These are phyloP conservation scores for Phytophthora vignae DNA, from an alignment of 352 stramenopile species.

Conservation along the genomic window DNA sequence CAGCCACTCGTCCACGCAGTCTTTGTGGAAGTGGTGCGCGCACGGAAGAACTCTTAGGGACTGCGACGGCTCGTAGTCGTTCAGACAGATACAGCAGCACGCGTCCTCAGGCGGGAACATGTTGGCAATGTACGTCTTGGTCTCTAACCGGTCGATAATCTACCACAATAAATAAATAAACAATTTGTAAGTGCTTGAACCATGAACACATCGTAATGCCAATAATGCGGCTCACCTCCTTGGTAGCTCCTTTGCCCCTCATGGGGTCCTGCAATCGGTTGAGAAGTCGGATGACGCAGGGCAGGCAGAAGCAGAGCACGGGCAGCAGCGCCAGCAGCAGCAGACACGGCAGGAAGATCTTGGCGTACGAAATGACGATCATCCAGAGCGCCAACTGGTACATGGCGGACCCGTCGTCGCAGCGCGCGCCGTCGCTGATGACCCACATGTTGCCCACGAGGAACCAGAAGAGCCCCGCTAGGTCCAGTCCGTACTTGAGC, in stretches of 20 bases:
- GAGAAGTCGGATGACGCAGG: slow-evolving; percentile 93
- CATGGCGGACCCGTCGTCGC: slow-evolving; percentile 77
- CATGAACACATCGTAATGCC: neutral
- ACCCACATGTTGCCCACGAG: slow-evolving; percentile 91
- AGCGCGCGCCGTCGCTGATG: slow-evolving; percentile 84
- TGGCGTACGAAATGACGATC: slow-evolving; percentile 93
- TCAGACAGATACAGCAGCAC: slow-evolving; percentile 93
- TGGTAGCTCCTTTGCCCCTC: slow-evolving; percentile 84
- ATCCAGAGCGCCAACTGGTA: slow-evolving; percentile 91
- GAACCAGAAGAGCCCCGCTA: slow-evolving; percentile 87
- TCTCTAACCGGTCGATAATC: slow-evolving; percentile 75
- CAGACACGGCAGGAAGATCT: slow-evolving; percentile 94
- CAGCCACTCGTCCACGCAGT: slow-evolving; percentile 92
- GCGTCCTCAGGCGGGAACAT: slow-evolving; percentile 86
- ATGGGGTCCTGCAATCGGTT: slow-evolving; percentile 90
- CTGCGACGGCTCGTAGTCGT: slow-evolving; percentile 90
- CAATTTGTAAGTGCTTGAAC: neutral
- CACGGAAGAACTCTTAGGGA: slow-evolving; percentile 94
- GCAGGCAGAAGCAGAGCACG: slow-evolving; percentile 94
- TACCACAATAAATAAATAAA: slow-evolving; percentile 28
- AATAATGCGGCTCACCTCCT: slow-evolving; percentile 51
- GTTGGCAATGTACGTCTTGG: slow-evolving; percentile 58
- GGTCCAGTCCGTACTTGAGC: slow-evolving; percentile 83
- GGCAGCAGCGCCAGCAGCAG: slow-evolving; percentile 90
- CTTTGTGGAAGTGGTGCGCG: slow-evolving; percentile 95